Base-by-base conservation (phyloP, 306 rosid species). In the Geum urbanum region DNA sequence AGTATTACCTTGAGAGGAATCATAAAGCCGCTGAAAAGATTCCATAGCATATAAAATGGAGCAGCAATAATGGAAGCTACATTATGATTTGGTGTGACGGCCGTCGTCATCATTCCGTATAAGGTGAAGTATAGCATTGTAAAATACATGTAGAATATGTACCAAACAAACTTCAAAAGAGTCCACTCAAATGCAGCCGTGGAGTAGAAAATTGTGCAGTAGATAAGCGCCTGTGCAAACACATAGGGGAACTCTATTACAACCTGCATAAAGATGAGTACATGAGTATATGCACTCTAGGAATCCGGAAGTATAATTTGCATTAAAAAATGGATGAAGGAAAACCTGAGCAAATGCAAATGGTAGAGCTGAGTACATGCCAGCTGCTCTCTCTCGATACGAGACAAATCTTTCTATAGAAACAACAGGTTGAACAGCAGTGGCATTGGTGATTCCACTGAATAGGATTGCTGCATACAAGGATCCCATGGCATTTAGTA, bases 61-160 rank as follows among this genome's bases (percentile, higher is more conserved):
- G 97, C 99, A 76, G 92, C 88, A 39, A 95, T 84, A 63, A 95
- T 82, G 76, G 99, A 78, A 60, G 92, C 99, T 71, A 95, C 99
- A 14, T 95, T 85, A 70, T 95, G 99, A 76, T 95, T 95, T 78
- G 99, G 99, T 9, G 99, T 91, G 83, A 95, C 75, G 16, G 99
- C 99, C 32, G 97, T 95, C 41, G 99, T 89, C 97, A 95, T 95
- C 99, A 95, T 95, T 64, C 99, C 99, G 58, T 95, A 95, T 78
- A 91, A 91, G 67, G 99, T 95, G 83, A 95, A 95, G 80, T 95
- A 95, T 39, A 95, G 80, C 99, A 95, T 89, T 6, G 99, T 87
- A 51, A 95, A 87, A 74, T 89, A 95, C 99, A 84, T 95, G 74
- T 89, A 95, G 85, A 91, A 95, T 51, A 87, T 76, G 84, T 95